Evolutionary conservation across 148 eudicot species (phyloP), one percentile per base, ranked within the genome.

Genomic region (Polygonum maritimum): DNA sequence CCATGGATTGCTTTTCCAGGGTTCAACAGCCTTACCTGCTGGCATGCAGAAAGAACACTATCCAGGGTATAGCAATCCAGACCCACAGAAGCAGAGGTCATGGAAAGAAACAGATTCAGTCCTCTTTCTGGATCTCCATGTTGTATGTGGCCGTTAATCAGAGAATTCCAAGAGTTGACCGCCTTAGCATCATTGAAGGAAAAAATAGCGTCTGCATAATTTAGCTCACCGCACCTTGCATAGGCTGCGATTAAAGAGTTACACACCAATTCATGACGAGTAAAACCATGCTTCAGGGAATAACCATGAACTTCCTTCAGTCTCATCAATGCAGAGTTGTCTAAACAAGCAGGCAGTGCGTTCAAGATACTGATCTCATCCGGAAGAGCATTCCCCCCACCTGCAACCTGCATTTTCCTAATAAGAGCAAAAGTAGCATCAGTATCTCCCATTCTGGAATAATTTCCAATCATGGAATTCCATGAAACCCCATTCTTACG

Each of bases 281-380:
- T 76, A 79, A 84, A 81, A 49, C 86, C 85, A 83, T 69, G 82
- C 80, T 84, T 84, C 6, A 86, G 26, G 35, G 89, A 83, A 82
- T 85, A 85, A 31, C 85, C 87, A 76, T 91, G 91, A 77, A 91
- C 89, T 80, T 87, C 90, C 82, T 86, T 89, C 79, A 91, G 77
- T 65, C 76, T 82, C 62, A 83, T 73, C 7, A 83, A 63, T 58
- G 83, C 78, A 1, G 86, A 78, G 69, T 63, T 76, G 35, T 73
- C 76, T 36, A 76, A 71, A 78, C 85, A 89, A 79, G 76, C 86
- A 19, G 87, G 88, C 78, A 91, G 81, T 26, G 83, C 81, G 79
- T 83, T 89, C 79, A 87, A 76, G 63, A 91, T 74, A 2, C 87
- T 89, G 22, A 89, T 82, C 54, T 85, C 87, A 78, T 91, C 78